A percentile compares a stretch with the other conserved stretches of the same genome.
phyloP scores from a whole-genome alignment of 441 rosid species.

The Raphanus hybrid region DNA sequence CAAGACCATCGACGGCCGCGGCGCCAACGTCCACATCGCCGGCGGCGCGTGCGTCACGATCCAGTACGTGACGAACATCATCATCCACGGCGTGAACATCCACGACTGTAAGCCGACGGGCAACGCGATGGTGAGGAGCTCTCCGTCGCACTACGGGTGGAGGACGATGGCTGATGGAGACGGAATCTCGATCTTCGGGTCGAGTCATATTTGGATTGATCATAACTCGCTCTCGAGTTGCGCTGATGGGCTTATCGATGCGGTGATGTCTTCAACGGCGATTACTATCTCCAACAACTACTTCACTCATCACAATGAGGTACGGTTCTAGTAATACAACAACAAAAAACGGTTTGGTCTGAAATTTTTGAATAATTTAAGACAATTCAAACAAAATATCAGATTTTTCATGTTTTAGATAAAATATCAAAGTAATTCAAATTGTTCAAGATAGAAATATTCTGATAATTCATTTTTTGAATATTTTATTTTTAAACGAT shows the following conservation, averaged over 20 bases:
- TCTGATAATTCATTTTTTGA: not conserved
- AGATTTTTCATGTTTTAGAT: too few species aligned
- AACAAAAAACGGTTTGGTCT: too few species aligned
- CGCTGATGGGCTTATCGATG: conserved; percentile 59
- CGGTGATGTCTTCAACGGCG: conserved; percentile 55
- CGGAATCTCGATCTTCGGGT: conserved; percentile 51
- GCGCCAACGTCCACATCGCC: conserved; percentile 56
- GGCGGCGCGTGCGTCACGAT: conserved; percentile 58
- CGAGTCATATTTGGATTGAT: conserved; percentile 58
- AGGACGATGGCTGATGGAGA: conserved; percentile 60
- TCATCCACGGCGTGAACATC: conserved; percentile 53
- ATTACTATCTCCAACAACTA: conserved; percentile 55
- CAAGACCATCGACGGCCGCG: conserved; percentile 63
- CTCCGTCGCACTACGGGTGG: conserved; percentile 59
- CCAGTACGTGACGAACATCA: conserved; percentile 54
- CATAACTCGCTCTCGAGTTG: conserved; percentile 58
- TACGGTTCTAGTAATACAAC: conserved; percentile 1
- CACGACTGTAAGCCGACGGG: conserved; percentile 59
- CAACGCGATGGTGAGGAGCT: conserved; percentile 59
- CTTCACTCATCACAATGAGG: conserved; percentile 59
- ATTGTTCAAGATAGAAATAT: too few species aligned
- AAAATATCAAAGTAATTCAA: too few species aligned
- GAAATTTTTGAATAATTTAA: too few species aligned
- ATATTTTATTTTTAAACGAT: not conserved
- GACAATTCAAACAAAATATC: too few species aligned